Conservation (phyloP, 192 early-diverging fungal genomes). For the Backusella morwellensis region DNA sequence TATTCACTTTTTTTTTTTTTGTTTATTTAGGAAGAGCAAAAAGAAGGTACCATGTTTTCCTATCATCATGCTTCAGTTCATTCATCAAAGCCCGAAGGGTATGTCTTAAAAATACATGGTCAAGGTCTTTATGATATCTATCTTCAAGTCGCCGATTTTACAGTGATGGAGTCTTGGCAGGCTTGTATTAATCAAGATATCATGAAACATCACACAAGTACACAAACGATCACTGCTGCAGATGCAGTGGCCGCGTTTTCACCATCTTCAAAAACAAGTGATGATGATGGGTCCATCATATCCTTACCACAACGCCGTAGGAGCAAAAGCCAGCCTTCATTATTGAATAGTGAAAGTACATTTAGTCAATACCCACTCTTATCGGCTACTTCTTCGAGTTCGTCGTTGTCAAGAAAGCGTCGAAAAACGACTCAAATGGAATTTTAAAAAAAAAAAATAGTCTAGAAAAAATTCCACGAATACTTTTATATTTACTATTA, state of each 20-base stretch:
- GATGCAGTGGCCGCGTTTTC: not conserved
- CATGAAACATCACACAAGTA: not conserved
- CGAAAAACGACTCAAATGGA: constrained; percentile 1
- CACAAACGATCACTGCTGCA: not conserved
- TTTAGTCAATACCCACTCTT: not conserved
- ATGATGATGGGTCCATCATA: not conserved
- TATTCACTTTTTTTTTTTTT: not conserved
- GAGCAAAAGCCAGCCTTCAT: constrained; percentile 1
- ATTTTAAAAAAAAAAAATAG: not conserved
- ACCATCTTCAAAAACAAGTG: not conserved
- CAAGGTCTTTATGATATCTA: constrained; percentile 17
- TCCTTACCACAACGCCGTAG: not conserved
- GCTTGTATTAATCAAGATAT: constrained; percentile 26
- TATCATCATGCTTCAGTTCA: constrained; percentile 28
- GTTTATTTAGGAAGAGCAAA: constrained; percentile 9
- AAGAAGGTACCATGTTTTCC: constrained; percentile 11
- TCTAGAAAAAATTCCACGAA: not conserved
- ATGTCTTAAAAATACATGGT: constrained; percentile 32
- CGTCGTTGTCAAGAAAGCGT: not conserved
- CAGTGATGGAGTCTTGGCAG: constrained; percentile 22
- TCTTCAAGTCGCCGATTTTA: constrained; percentile 26
- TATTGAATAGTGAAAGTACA: not conserved
- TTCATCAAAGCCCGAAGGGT: constrained; percentile 15
- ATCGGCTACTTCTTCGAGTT: constrained; percentile 5
- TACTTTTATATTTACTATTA: not conserved